A percentile compares a stretch with the other conserved stretches of the same genome.
Evolutionary conservation across 768 basidiomycete species (phyloP).

Genomic region (Suillus luteus): DNA sequence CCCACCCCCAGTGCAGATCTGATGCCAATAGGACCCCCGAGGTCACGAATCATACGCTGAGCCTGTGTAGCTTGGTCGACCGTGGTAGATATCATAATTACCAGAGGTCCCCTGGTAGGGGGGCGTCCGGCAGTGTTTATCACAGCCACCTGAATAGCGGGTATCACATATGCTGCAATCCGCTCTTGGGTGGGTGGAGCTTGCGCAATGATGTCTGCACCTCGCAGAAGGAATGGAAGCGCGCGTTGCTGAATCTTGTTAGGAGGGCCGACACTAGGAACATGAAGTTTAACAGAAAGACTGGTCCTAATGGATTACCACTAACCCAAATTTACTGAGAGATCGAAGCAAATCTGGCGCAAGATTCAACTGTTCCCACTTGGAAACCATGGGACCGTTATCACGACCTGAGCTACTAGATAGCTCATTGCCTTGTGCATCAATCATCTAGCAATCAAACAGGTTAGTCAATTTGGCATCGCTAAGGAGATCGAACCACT

Average conservation of each 20-base stretch:
- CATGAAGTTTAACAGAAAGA: conserved; percentile 11
- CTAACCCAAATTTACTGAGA: conserved; percentile 91
- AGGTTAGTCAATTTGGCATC: conserved; percentile 19
- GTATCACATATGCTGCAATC: conserved; percentile 96
- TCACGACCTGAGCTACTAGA: conserved; percentile 60
- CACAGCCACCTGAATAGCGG: conserved; percentile 81
- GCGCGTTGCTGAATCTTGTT: conserved; percentile 99
- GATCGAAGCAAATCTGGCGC: conserved; percentile 87
- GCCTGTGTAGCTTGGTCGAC: conserved; percentile 99
- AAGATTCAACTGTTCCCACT: conserved; percentile 93
- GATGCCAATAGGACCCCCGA: conserved; percentile 92
- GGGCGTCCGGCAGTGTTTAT: conserved; percentile 57
- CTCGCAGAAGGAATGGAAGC: conserved; percentile 90
- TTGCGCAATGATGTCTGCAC: conserved; percentile 97
- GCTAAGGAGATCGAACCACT: conserved; percentile 31
- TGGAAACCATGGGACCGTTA: conserved; percentile 79
- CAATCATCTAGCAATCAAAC: conserved; percentile 46
- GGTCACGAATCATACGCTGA: conserved; percentile 90
- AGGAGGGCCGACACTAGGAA: conserved; percentile 86
- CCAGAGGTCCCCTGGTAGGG: conserved; percentile 73
- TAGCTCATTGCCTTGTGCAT: conserved; percentile 59
- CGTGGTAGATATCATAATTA: conserved; percentile 95
- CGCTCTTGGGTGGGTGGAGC: conserved; percentile 98
- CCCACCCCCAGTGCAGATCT: conserved; percentile 89
- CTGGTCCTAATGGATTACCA: conserved; percentile 14